Base-by-base conservation (phyloP, 805 yeast genomes). In the Starmerella lactis-condensi region DNA sequence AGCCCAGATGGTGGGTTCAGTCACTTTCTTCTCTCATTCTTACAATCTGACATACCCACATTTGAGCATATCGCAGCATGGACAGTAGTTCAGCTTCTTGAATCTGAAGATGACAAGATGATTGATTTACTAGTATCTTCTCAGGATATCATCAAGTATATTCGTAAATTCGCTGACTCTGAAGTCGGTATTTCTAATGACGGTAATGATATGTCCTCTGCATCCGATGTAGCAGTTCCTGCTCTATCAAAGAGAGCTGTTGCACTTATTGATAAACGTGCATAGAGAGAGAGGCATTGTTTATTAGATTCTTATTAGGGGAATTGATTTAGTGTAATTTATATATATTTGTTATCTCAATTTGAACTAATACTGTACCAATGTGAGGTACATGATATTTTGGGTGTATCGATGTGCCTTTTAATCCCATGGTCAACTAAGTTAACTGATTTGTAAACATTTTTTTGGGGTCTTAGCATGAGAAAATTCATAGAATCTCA, bases 1-100 rank as follows among this genome's bases (percentile, higher is more conserved):
- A 60, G 60, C 36, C 92, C 93, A 26, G 68, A 66, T 30, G 82
- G 79, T 37, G 96, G 96, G 35, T 74, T 89, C 36, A 65, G 69
- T 38, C 89, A 82, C 17, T 89, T 89, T 50, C 63, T 89, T 41
- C 62, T 70, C 22, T 62, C 83, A 46, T 89, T 85, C 52, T 61
- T 89, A 47, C 71, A 70, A 39, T 69, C 81, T 47, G 75, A 75
- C 24, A 89, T 83, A 52, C 75, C 92, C 10, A 89, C 96, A 0
- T 89, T 89, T 55, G 96, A 89, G 57, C 98, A 89, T 53, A 89
- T 89, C 56, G 94, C 96, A 1, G 67, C 83, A 38, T 89, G 98
- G 98, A 85, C 94, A 26, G 75, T 83, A 43, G 63, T 85, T 44
- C 98, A 89, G 57, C 64, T 89, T 41, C 65, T 89, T 42, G 98